Base-by-base conservation (phyloP, 2,329 filamentous ascomycete species). In the Xylariaceae sp. region DNA sequence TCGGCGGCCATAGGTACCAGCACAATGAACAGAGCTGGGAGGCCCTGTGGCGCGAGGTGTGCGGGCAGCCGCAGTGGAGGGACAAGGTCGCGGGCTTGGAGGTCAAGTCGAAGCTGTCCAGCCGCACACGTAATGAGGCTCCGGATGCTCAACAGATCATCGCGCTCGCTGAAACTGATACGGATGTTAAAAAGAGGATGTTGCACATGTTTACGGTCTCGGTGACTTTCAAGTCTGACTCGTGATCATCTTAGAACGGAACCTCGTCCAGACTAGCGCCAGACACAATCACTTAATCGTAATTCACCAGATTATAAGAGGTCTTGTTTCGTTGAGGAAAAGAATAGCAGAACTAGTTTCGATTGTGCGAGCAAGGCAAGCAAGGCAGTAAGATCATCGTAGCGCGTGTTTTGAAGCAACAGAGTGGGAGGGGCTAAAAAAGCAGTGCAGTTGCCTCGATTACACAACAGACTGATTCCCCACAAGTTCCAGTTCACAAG, bases 151-250 rank as follows among this genome's bases (percentile, higher is more conserved):
- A 54, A 21, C 39, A 56, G 16, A 27, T 57, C 20, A 42, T 47
- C 11, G 41, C 48, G 1, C 56, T 57, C 9, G 29, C 26, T 6
- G 45, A 61, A 4, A 32, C 56, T 21, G 47, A 53, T 5, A 2
- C 41, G 13, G 43, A 27, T 9, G 49, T 24, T 1, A 44, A 44
- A 6, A 26, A 8, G 20, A 40, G 53, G 11, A 27, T 53, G 20
- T 64, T 64, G 61, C 64, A 65, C 40, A 52, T 61, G 44, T 68
- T 60, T 36, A 59, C 64, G 42, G 58, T 68, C 20, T 62, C 62
- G 59, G 59, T 67, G 4, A 64, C 64, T 10, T 68, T 68, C 27
- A 49, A 50, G 18, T 58, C 33, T 7, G 27, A 4, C 3, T 16
- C 27, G 11, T 46, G 11, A 27, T 16, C 15, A 4, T 33, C 11